Evolutionary conservation across 176 grass and related monocot genomes (phyloP), one percentile per base, ranked within the genome.

Genomic region (Zizania latifolia): DNA sequence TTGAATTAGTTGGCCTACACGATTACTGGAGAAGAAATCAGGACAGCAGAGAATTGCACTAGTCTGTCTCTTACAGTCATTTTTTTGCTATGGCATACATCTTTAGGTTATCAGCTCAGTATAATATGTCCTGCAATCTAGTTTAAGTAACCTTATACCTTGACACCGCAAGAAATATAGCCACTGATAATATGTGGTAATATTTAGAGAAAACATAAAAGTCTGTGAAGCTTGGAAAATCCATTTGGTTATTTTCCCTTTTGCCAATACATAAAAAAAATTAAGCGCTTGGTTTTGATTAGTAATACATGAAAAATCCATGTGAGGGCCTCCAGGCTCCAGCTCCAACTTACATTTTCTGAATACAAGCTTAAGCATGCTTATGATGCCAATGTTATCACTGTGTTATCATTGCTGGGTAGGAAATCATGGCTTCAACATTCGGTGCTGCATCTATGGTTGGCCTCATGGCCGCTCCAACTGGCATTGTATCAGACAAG

Each of bases 391-490:
- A 45, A 78, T 74, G 8, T 69, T 3, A 21, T 35, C 19, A 0
- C 10, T n/a, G n/a, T n/a, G n/a, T n/a, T n/a, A n/a, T n/a, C n/a
- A n/a, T n/a, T 65, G 19, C 12, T 83, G 27, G 14, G 9, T 57
- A 88, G 68, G 62, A 8, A 55, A 60, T 15, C 72, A 99, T 99
- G 95, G 89, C 95, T 24, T 88, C 91, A 31, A 81, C 92, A 71
- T 94, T 94, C 8, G 73, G 89, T 57, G 69, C 79, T 46, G 87
- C 89, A 34, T 94, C 87, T 70, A 86, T 91, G 3, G 73, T 89
- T 68, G 90, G 94, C 40, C 83, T 89, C 30, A 86, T 94, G 80
- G 89, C 87, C 64, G 81, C 92, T 43, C 87, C 89, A 68, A 82
- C 86, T 15, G 81, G 78, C 35, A 23, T 89, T 44, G 65, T 32